These are phyloP conservation scores for Capsella bursapastoris DNA, from an alignment of 345 rosid species.

Conservation along the genomic window DNA sequence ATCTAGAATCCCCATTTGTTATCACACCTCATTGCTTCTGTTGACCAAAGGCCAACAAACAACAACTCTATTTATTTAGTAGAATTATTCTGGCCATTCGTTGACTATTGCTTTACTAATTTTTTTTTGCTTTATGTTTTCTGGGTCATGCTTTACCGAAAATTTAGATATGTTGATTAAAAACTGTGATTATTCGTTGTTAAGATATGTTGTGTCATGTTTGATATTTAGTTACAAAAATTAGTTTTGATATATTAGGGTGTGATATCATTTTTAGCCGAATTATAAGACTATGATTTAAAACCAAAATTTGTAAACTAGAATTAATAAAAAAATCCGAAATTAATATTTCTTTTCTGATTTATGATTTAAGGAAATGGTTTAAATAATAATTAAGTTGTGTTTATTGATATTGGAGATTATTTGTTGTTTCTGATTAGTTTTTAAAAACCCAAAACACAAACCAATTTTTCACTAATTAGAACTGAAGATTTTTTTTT, in stretches of 20 bases:
- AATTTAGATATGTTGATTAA: neutral
- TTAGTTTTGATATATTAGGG: too few relatives aligned
- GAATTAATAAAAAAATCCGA: too few relatives aligned
- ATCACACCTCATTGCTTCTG: conserved; percentile 1
- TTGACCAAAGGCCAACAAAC: neutral
- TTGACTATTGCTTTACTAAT: conserved; percentile 5
- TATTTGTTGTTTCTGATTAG: too few relatives aligned
- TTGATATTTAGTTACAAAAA: too few relatives aligned
- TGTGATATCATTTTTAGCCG: too few relatives aligned
- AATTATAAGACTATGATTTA: too few relatives aligned
- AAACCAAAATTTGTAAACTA: too few relatives aligned
- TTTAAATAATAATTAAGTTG: too few relatives aligned
- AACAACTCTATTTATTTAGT: conserved; percentile 1
- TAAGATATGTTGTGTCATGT: neutral
- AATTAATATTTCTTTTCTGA: too few relatives aligned
- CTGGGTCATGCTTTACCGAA: neutral
- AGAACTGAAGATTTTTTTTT: neutral
- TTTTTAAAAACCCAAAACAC: too few relatives aligned
- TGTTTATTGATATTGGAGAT: too few relatives aligned
- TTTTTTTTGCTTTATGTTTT: neutral
- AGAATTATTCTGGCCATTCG: neutral
- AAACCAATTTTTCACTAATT: neutral
- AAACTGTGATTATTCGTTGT: neutral
- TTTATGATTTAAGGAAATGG: too few relatives aligned
- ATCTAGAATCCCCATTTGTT: neutral